These are phyloP conservation scores for Phytophthora tubulina DNA, from an alignment of 352 stramenopile genomes.

Conservation along the genomic window DNA sequence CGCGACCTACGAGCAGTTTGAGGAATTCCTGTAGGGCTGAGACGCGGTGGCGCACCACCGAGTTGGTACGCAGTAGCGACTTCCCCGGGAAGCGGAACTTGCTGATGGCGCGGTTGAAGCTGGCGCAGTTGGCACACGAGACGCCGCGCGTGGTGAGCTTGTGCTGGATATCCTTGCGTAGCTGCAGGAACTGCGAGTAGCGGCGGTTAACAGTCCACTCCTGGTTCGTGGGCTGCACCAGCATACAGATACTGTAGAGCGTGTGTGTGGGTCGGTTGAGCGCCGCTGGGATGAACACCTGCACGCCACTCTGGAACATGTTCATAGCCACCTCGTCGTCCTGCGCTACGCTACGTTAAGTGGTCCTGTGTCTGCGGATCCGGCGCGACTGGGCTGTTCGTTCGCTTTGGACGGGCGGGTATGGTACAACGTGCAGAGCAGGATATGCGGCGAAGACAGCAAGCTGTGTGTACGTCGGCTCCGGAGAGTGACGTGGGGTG, in stretches of 20 bases:
- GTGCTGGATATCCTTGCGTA: constrained; percentile 72
- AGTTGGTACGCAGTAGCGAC: constrained; percentile 74
- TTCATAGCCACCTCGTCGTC: constrained; percentile 17
- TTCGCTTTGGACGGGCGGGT: constrained; percentile 27
- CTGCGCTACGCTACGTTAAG: constrained; percentile 34
- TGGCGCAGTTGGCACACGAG: constrained; percentile 71
- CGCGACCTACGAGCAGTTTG: constrained; percentile 69
- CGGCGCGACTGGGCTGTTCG: constrained; percentile 7
- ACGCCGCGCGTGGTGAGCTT: constrained; percentile 47
- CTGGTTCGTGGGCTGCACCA: constrained; percentile 78
- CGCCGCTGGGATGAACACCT: constrained; percentile 85
- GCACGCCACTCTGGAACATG: constrained; percentile 64
- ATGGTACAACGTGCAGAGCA: constrained; percentile 30
- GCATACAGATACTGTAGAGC: constrained; percentile 87
- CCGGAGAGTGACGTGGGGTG: constrained; percentile 37
- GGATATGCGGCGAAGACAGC: constrained; percentile 8
- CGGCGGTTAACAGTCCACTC: constrained; percentile 89
- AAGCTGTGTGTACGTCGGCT: constrained; percentile 40
- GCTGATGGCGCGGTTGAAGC: constrained; percentile 66
- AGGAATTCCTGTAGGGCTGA: constrained; percentile 78
- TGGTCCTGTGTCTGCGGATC: constrained; percentile 7
- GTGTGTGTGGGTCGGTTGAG: constrained; percentile 87
- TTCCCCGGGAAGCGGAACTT: constrained; percentile 78
- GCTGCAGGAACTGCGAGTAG: constrained; percentile 89
- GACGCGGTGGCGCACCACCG: constrained; percentile 74